Evolutionary conservation across 306 rosid genomes (phyloP).

Genomic region (Hippophae rhamnoides): DNA sequence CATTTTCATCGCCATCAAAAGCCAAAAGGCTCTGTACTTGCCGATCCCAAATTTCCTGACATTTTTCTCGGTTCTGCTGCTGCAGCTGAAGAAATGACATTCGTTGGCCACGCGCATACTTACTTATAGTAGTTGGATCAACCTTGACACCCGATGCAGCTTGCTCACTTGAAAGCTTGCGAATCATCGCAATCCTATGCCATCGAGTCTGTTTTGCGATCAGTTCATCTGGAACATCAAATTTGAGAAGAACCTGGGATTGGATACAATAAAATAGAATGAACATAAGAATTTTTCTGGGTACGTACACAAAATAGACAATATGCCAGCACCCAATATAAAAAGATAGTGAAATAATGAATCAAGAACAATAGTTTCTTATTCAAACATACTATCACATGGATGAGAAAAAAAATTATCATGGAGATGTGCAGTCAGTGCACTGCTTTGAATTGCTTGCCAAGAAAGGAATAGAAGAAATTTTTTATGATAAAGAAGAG

Average conservation of each 20-base stretch:
- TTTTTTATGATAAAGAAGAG: too few species aligned
- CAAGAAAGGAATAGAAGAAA: too few species aligned
- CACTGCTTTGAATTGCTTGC: too few species aligned
- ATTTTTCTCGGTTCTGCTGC: conserved; percentile 96
- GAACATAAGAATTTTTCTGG: too few species aligned
- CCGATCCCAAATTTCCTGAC: conserved; percentile 98
- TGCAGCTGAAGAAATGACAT: conserved; percentile 98
- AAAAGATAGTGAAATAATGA: too few species aligned
- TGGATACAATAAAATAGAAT: conserved; percentile 8
- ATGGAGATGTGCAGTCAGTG: too few species aligned
- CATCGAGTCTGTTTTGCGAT: conserved; percentile 86
- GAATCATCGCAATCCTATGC: conserved; percentile 99
- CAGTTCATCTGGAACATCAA: conserved; percentile 82
- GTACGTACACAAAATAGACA: too few species aligned
- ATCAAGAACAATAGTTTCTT: too few species aligned
- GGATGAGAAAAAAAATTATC: too few species aligned
- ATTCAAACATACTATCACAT: too few species aligned
- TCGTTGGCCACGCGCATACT: conserved; percentile 97
- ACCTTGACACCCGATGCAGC: conserved; percentile 94
- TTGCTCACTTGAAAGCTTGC: conserved; percentile 97
- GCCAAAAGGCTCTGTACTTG: conserved; percentile 78
- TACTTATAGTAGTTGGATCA: conserved; percentile 86
- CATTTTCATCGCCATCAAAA: conserved; percentile 71
- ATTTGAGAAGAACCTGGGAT: conserved; percentile 83
- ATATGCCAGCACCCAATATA: too few species aligned